Evolutionary conservation across 768 basidiomycete genomes (phyloP), one percentile per base, ranked within the genome.

Genomic region (Gyrodon lividus): DNA sequence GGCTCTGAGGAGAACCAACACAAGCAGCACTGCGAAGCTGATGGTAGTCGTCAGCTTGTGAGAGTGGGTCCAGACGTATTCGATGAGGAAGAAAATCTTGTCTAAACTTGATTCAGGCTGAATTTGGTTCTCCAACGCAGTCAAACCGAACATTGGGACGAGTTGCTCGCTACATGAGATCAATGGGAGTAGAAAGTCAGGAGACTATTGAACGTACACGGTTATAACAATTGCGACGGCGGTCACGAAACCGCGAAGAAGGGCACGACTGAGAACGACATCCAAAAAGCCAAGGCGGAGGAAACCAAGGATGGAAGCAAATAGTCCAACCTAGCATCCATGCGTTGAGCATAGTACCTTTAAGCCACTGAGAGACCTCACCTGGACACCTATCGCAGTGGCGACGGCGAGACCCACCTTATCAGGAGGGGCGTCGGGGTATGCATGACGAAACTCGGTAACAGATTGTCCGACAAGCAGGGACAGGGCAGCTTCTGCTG

Each of bases 201-300:
- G 46, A 26, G 30, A 31, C 26, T 23, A 31, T 4, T 4, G 22
- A 3, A 73, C 86, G 43, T 57, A 89, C 89, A 92, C 83, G 65
- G 87, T 76, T 60, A 98, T 95, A 38, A 98, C 86, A 6, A 88
- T 78, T 1, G 87, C 90, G 23, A 94, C 79, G 14, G 93, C 92
- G 1, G 86, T 84, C 40, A 96, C 81, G 64, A 96, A 95, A 3
- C 94, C 94, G 24, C 90, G 80, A 48, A 96, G 76, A 13, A 96
- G 76, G 4, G 93, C 91, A 46, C 92, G 84, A 60, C 90, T 92
- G 24, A 98, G 78, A 5, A 96, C 89, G 12, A 96, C 94, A 65
- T 98, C 95, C 47, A 96, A 82, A 70, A 96, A 96, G 2, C 94
- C 93, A 9, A 98, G 75, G 22, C 92, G 79, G 64, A 95, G 86